A percentile compares a stretch with the other conserved stretches of the same genome.
phyloP scores from a whole-genome alignment of 2,329 filamentous ascomycete genomes.

The Truncatella angustata region DNA sequence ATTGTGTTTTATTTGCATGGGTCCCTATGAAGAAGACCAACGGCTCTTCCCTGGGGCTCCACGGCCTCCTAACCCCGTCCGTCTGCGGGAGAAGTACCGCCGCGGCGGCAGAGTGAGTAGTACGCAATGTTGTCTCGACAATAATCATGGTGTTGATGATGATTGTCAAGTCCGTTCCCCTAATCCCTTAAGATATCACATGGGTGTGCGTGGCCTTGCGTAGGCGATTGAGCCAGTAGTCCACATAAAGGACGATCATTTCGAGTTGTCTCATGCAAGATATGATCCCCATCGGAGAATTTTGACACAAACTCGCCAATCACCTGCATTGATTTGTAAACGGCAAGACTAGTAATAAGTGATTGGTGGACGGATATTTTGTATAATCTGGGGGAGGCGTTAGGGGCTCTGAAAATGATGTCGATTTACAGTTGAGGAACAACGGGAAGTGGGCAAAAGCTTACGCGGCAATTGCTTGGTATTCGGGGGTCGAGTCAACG shows the following conservation, averaged over 20 bases:
- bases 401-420: neutral
- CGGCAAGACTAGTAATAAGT: neutral
- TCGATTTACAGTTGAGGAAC: constrained; percentile 4
- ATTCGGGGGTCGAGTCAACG: constrained; percentile 1
- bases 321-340: neutral
- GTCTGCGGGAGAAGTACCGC: neutral
- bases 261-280: neutral
- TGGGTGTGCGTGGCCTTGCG: constrained; percentile 1
- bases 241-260: neutral
- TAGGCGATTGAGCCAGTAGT: neutral
- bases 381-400: neutral
- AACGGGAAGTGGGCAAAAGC: constrained; percentile 10
- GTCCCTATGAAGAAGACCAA: too few relatives aligned
- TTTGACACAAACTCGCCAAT: neutral
- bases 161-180: neutral
- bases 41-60: too few relatives aligned
- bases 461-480: constrained; percentile 10
- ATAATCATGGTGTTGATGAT: neutral
- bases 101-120: neutral
- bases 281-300: neutral
- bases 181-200: constrained; percentile 1
- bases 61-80: neutral
- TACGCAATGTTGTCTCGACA: too few relatives aligned
- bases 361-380: constrained; percentile 1
- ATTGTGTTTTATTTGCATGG: too few relatives aligned